A percentile compares a stretch with the other conserved stretches of the same genome.
Evolutionary conservation across 768 basidiomycete genomes (phyloP).

Genomic region (Pleurotus citrinopileatus): DNA sequence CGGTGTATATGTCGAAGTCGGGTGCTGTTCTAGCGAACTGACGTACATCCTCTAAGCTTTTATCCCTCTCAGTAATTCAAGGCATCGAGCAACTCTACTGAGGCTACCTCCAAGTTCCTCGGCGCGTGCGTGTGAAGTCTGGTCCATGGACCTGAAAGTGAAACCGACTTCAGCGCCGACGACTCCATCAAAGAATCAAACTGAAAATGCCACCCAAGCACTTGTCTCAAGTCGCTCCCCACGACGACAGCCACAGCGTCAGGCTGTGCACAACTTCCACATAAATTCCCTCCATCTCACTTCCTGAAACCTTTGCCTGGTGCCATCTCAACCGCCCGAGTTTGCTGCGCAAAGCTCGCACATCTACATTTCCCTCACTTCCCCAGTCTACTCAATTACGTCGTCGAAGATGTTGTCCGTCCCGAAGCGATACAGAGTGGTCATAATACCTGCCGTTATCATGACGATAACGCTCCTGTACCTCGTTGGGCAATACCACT

Average conservation of each 20-base stretch:
- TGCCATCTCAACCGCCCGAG: not conserved
- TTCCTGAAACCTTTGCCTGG: conserved; percentile 1
- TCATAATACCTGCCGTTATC: conserved; percentile 32
- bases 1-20: too few relatives aligned
- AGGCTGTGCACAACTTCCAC: conserved; percentile 2
- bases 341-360: conserved; percentile 10
- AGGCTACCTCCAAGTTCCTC: too few relatives aligned
- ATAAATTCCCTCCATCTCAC: not conserved
- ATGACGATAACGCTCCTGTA: conserved; percentile 30
- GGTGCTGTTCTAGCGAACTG: too few relatives aligned
- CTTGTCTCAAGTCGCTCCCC: conserved; percentile 2
- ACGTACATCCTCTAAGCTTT: too few relatives aligned
- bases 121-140: not conserved
- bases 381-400: not conserved
- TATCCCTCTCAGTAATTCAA: too few relatives aligned
- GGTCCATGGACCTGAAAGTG: not conserved
- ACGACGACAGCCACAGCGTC: conserved; percentile 4
- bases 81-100: too few relatives aligned
- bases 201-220: not conserved
- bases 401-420: not conserved
- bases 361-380: not conserved
- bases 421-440: conserved; percentile 16
- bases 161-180: not conserved
- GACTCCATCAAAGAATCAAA: not conserved
- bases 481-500: conserved; percentile 36